Evolutionary conservation across 2,329 filamentous ascomycete genomes (phyloP).

Genomic region (Cercospora sesami): DNA sequence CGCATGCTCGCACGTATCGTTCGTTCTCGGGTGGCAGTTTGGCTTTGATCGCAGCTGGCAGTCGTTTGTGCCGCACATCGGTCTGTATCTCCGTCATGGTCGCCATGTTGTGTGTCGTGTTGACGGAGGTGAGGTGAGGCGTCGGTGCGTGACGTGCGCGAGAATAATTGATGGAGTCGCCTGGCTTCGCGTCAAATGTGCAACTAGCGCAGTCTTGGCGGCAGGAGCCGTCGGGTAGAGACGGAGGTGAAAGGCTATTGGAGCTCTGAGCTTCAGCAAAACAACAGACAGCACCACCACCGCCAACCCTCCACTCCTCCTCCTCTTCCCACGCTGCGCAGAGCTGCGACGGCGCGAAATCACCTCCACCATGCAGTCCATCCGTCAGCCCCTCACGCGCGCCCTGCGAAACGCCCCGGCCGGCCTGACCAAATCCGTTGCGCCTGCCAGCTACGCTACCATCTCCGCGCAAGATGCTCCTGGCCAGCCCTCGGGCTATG

Average conservation of each 20-base stretch:
- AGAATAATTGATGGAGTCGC: not conserved
- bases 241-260: conserved; percentile 7
- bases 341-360: conserved; percentile 17
- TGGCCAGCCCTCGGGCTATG: conserved; percentile 45
- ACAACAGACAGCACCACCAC: conserved; percentile 3
- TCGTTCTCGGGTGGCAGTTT: conserved; percentile 91
- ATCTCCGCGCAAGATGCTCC: conserved; percentile 50
- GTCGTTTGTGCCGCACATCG: conserved; percentile 62
- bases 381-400: conserved; percentile 71
- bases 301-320: conserved; percentile 5
- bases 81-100: conserved; percentile 57
- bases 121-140: not conserved
- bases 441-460: conserved; percentile 72
- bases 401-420: conserved; percentile 64
- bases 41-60: conserved; percentile 40
- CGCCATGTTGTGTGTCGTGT: conserved; percentile 53
- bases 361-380: conserved; percentile 72
- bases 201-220: conserved; percentile 1
- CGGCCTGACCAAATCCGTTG: conserved; percentile 42
- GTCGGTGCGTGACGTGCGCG: not conserved
- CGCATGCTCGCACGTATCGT: conserved; percentile 88
- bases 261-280: conserved; percentile 5
- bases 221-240: not conserved
- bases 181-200: not conserved
- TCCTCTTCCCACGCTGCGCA: conserved; percentile 13